Conservation (phyloP, 345 rosid species). For the Eutrema heterophyllum region DNA sequence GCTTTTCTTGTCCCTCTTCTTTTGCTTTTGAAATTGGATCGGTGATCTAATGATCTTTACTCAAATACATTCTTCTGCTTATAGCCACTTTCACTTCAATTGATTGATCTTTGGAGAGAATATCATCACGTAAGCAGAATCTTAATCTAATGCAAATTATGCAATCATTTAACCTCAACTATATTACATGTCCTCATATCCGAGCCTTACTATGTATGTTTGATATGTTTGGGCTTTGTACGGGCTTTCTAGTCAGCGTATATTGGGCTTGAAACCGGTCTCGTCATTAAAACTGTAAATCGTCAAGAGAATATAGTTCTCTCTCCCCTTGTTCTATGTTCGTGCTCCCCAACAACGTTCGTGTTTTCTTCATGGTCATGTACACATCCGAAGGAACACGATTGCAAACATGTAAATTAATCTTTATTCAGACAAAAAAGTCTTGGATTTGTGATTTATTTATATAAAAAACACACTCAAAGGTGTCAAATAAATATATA, state of each 20-base stretch:
- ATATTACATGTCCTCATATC: no score
- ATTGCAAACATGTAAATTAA: neutral
- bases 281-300: neutral
- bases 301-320: constrained; percentile 2
- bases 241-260: neutral
- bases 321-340: neutral
- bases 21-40: neutral
- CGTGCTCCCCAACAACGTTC: constrained; percentile 29
- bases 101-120: neutral
- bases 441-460: constrained; percentile 7
- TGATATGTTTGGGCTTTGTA: neutral
- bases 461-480: constrained; percentile 13
- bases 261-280: constrained; percentile 3
- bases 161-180: no score
- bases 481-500: constrained; percentile 16
- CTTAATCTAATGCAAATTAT: no score
- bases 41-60: neutral
- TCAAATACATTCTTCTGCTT: neutral
- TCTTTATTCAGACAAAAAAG: neutral
- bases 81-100: neutral
- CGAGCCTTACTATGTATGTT: neutral
- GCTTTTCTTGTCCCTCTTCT: neutral
- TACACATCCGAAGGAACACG: constrained; percentile 1
- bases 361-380: constrained; percentile 19
- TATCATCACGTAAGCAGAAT: no score